Base-by-base conservation (phyloP, 2,329 filamentous ascomycete genomes). In the Diaporthe australafricana region DNA sequence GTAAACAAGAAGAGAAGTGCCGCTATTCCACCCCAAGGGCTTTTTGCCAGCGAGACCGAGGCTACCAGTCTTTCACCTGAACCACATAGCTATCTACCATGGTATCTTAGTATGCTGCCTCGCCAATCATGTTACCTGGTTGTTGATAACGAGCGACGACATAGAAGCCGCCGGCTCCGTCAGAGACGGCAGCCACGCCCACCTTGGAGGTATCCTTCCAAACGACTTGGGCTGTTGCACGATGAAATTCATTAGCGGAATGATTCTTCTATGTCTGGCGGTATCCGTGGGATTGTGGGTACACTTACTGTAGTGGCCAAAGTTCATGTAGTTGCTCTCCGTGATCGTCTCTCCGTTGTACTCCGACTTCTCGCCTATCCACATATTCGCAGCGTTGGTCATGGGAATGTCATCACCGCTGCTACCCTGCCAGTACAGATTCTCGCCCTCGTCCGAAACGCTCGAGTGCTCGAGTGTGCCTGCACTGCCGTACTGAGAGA, bases 281-380 rank as follows among this genome's bases (percentile, higher is more conserved):
- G 12, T 7, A 20, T 42, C 9, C 17, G 16, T 16, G 17, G 45
- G 2, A n/a, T 14, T 9, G 12, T 16, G 14, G 20, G 25, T 3
- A n/a, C 48, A 20, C 57, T 63, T 63, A 63, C 57, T 63, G 40
- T 63, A 63, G 42, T 63, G 57, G 22, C 57, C 57, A 48, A 63
- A 63, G 27, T 63, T 63, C 57, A 63, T 63, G 27, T 63, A 63
- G 57, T 63, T 63, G 57, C 57, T 63, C 27, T 48, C 25, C 14
- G 57, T 63, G 57, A 63, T 63, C 12, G 40, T 47, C 57, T 63
- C 40, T 22, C 57, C 57, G 27, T 63, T 63, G 42, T 63, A 63
- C 12, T 63, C 42, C 2, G 57, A 63, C 57, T 63, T 63, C 27
- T 63, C 57, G 5, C 20, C 57, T 3, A 63, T 63, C 57, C 57